Evolutionary conservation across 2,329 filamentous ascomycete species (phyloP), one percentile per base, ranked within the genome.

Genomic region (Zarea fungicola): DNA sequence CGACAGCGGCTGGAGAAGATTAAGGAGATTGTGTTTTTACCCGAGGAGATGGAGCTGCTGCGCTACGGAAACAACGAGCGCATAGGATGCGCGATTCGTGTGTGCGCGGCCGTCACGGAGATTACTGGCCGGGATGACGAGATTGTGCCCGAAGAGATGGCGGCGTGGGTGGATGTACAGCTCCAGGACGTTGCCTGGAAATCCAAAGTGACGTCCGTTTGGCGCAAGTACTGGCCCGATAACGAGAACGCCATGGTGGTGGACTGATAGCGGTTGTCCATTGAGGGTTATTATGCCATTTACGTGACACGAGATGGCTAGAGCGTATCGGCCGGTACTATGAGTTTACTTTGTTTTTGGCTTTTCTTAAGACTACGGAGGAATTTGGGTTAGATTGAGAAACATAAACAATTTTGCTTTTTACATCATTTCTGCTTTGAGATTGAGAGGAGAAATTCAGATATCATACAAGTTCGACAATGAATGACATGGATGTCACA

Each of bases 11-110:
- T 62, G 3, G 28, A 25, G 2, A 56, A 48, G 16, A 52, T 67
- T 25, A 52, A 55, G 11, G 54, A 50, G 13, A 58, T 66, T 16
- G 46, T 62, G 5, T 64, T 57, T 16, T 21, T 62, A 5, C 46
- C 51, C 5, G 65, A 67, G 42, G 64, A 67, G 52, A 39, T 57
- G 28, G 49, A 34, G 7, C 57, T 58, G 4, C 49, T 65, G 23
- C 42, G 37, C 10, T 48, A 35, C 11, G 49, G 53, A 1, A 53
- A 65, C 14, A 65, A 57, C 58, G 49, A 52, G 2, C 56, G 64
- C 21, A 53, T 66, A 35, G 48, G 51, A 18, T 53, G 54, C 16
- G 59, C 59, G 14, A 56, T 58, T 9, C 53, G 54, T 6, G 40
- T 64, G 14, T 64, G 59, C 49, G 58, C 55, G 1, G 49, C 60